phyloP scores from a whole-genome alignment of 306 rosid genomes.

The Cyamopsis tetragonoloba region DNA sequence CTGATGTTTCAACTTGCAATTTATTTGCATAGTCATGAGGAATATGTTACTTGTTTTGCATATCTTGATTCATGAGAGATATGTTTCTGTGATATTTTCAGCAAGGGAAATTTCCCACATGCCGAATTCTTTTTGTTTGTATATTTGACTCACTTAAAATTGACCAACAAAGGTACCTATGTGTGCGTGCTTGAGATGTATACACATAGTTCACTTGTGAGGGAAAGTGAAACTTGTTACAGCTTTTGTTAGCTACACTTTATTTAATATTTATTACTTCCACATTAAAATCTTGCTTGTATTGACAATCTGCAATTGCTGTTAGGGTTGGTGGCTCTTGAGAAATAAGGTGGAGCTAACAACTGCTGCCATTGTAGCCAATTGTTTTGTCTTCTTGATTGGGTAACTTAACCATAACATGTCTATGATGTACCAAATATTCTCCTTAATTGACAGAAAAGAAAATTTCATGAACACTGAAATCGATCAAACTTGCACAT shows the following conservation, averaged over 20 bases:
- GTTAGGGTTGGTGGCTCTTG: constrained; percentile 96
- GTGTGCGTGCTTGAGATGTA: background rate
- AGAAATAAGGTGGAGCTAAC: constrained; percentile 68
- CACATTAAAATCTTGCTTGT: constrained; percentile 5
- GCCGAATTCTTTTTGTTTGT: background rate
- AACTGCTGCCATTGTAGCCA: constrained; percentile 52
- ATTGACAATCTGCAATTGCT: constrained; percentile 29
- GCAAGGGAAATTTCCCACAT: background rate
- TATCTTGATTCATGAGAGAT: background rate
- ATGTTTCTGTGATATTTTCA: background rate
- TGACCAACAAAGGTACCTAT: background rate
- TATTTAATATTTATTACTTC: background rate
- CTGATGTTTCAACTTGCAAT: background rate
- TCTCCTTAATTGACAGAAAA: background rate
- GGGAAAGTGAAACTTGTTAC: background rate
- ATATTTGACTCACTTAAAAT: too few relatives aligned
- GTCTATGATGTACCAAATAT: background rate
- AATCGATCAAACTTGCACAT: background rate
- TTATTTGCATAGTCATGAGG: background rate
- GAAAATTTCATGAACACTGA: background rate
- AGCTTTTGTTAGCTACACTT: constrained; percentile 10
- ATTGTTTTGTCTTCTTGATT: constrained; percentile 69
- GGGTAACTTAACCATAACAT: constrained; percentile 54
- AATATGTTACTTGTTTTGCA: background rate
- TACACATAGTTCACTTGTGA: background rate